Base-by-base conservation (phyloP, 768 basidiomycete species). In the Lactifluus pinguis region DNA sequence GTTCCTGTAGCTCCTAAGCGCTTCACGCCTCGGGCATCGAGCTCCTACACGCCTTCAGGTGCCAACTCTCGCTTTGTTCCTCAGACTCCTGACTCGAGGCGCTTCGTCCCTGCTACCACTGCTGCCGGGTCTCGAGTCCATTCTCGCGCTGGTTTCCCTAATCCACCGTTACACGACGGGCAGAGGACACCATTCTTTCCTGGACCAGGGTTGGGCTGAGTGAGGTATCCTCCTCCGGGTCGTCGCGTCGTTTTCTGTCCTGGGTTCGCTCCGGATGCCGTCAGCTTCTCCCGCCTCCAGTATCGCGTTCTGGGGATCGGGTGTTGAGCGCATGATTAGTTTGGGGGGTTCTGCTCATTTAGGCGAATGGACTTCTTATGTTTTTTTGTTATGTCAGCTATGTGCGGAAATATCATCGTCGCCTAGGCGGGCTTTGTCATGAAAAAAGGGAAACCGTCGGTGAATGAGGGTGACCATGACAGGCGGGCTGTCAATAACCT, bases 121-220 rank as follows among this genome's bases (percentile, higher is more conserved):
- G 30, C 53, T 39, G 21, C 47, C 14, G 57, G 52, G 15, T 59
- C 59, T 45, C 63, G 61, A 9, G 55, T 49, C 13, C 58, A 57
- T 15, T 65, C 68, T 50, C 66, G 69, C 19, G 42, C 68, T 11
- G 49, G 59, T 8, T 65, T 59, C 13, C 36, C 65, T 14, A 39
- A 52, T 47, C 51, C 51, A 17, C n/a, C 36, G 14, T 13, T 49
- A 19, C 59, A 53, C 25, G 57, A 41, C 29, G 56, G 72, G 55
- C 84, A 86, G 60, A 77, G 84, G 66, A 73, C 75, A 62, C 80
- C 83, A 45, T 86, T 86, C 68, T 68, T 80, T 41, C 76, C 76
- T 32, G 72, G 74, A 29, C 55, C 65, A 42, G 52, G 49, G 49
- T 42, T 61, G 72, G 41, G 71, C 67, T 30, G 70, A 14, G 25